Base-by-base conservation (phyloP, 2,329 filamentous ascomycete species). In the Harringtonia lauricola region DNA sequence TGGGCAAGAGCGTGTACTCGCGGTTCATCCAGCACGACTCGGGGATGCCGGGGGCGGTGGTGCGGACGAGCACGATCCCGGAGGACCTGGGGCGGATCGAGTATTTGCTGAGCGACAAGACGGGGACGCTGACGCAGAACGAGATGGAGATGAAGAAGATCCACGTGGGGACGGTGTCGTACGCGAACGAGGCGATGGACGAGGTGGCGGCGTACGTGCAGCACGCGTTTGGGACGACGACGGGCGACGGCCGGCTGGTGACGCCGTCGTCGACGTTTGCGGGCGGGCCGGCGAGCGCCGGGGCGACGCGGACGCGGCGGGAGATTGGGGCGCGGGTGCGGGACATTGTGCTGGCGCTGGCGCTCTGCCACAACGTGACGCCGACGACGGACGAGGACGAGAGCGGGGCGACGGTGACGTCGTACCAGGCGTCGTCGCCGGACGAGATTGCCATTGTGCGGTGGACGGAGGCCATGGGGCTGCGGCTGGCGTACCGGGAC, bases 141-240 rank as follows among this genome's bases (percentile, higher is more conserved):
- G 87, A 95, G 57, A 95, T 95, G 89, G 90, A 95, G 57, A 83
- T 98, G 74, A 95, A 94, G 59, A 98, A 98, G 64, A 90, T 98
- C 7, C 94, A 98, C 56, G 86, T 98, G 42, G 92, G 94, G 10
- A 98, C 92, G 10, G 92, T 96, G 2, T 96, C 90, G 1, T 98
- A 98, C 57, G 92, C 90, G 29, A 95, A 95, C 54, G 92, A 98
- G 58, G 90, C 92, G 10, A 98, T 98, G 92, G 92, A 96, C 53
- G 94, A 98, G 65, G 92, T 98, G 13, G 69, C 79, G 13, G 76
- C 84, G 0, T 95, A 95, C 58, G 76, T 98, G 41, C 80, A 75
- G 49, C 89, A 95, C 59, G 86, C 83, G 7, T 95, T 96, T 54
- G 72, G 80, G 13, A 66, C 14, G 17, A 29, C 68, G 33, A 61